A percentile compares a stretch with the other conserved stretches of the same genome.
These are phyloP conservation scores for Neostapfia colusana DNA, from an alignment of 176 grass and related monocot species.

Conservation along the genomic window DNA sequence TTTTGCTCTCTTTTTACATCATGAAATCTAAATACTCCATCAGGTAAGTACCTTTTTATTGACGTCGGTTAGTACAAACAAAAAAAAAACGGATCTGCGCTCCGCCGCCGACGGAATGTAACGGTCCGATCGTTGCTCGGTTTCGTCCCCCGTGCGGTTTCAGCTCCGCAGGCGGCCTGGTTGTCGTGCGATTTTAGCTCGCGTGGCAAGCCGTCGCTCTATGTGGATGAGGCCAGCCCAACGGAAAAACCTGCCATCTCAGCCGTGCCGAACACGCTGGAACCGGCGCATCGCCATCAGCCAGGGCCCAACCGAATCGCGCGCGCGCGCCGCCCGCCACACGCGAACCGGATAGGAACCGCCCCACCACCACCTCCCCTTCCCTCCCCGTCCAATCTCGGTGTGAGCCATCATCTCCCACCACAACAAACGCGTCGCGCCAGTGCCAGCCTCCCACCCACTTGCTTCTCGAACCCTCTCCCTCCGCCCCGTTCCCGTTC, in stretches of 20 bases:
- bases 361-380: background rate
- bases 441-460: background rate
- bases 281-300: background rate
- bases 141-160: too few species aligned
- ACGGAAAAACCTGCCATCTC: background rate
- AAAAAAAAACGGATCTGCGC: too few species aligned
- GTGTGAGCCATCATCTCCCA: background rate
- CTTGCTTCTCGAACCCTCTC: slow-evolving; percentile 34
- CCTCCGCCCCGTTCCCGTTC: slow-evolving; percentile 1
- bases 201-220: background rate
- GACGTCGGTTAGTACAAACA: too few species aligned
- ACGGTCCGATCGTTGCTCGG: too few species aligned
- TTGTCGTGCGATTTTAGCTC: background rate
- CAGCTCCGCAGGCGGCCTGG: too few species aligned
- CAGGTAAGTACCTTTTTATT: too few species aligned
- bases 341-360: background rate
- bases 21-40: background rate
- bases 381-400: background rate
- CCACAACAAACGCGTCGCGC: slow-evolving; percentile 33
- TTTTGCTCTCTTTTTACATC: background rate
- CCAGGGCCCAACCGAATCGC: slow-evolving; percentile 7
- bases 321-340: slow-evolving; percentile 5
- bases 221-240: background rate
- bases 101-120: too few species aligned
- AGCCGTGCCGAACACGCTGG: background rate